Evolutionary conservation across 148 eudicot genomes (phyloP).

Genomic region (Rheum nobile): DNA sequence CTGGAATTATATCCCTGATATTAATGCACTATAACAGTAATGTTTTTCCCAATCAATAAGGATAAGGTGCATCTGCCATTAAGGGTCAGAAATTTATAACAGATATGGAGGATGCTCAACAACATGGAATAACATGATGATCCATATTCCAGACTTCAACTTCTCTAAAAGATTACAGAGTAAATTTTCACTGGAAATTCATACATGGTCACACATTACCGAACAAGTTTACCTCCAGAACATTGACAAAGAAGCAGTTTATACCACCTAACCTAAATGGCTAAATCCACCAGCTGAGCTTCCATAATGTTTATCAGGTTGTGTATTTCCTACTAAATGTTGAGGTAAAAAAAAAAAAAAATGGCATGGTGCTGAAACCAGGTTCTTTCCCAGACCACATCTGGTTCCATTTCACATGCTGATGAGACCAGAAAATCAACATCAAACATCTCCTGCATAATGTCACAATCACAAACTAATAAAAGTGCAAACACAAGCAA

Average conservation of each 20-base stretch:
- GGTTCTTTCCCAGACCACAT: not conserved
- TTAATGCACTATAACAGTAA: too few relatives aligned
- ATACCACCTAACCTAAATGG: not conserved
- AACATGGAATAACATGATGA: too few relatives aligned
- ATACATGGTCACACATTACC: not conserved
- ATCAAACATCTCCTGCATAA: not conserved
- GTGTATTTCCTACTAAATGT: not conserved
- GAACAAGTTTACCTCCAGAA: not conserved
- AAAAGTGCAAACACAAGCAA: not conserved
- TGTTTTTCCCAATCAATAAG: too few relatives aligned
- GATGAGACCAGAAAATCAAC: not conserved
- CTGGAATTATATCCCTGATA: too few relatives aligned
- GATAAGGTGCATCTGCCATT: too few relatives aligned
- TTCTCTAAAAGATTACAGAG: not conserved
- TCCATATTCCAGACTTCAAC: too few relatives aligned
- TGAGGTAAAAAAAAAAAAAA: not conserved
- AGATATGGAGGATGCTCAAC: too few relatives aligned
- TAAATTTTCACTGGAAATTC: not conserved
- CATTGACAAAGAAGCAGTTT: not conserved
- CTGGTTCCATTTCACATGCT: not conserved
- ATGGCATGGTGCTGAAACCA: not conserved
- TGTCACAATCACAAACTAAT: not conserved
- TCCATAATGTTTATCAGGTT: not conserved
- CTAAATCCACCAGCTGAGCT: not conserved
- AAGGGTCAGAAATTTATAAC: too few relatives aligned